Conservation (phyloP, 352 stramenopile genomes). For the Globisporangium nodosum region DNA sequence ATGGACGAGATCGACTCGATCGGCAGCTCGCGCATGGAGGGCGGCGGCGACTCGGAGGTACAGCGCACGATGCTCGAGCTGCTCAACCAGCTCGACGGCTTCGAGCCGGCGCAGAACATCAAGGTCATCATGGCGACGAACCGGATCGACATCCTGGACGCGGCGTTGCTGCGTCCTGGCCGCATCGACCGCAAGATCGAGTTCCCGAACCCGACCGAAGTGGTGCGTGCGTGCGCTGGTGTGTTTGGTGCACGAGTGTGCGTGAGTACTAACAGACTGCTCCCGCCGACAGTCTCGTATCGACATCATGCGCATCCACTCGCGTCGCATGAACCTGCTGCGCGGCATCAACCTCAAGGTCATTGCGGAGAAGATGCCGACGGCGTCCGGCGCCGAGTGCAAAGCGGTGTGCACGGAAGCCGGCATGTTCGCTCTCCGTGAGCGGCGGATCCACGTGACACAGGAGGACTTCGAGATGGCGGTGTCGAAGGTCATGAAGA, state of each 20-base stretch:
- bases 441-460: constrained; percentile 99
- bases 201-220: constrained; percentile 98
- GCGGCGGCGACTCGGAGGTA: constrained; percentile 97
- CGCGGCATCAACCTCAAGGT: constrained; percentile 97
- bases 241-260: background rate
- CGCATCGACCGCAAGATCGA: constrained; percentile 99
- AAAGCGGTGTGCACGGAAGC: constrained; percentile 99
- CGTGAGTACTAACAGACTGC: background rate
- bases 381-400: constrained; percentile 96
- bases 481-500: constrained; percentile 99
- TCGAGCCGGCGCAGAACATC: constrained; percentile 97
- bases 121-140: constrained; percentile 99
- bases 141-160: constrained; percentile 98
- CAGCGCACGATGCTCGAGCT: constrained; percentile 99
- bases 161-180: constrained; percentile 94
- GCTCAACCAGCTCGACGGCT: constrained; percentile 97
- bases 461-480: constrained; percentile 99
- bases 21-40: constrained; percentile 90
- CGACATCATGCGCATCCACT: constrained; percentile 99
- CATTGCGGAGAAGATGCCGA: constrained; percentile 99
- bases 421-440: constrained; percentile 99
- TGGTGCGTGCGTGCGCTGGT: constrained; percentile 31
- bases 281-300: constrained; percentile 70
- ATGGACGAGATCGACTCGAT: constrained; percentile 99
- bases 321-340: constrained; percentile 98